phyloP scores from a whole-genome alignment of 2,329 filamentous ascomycete species.

The Exophiala dermatitidis region DNA sequence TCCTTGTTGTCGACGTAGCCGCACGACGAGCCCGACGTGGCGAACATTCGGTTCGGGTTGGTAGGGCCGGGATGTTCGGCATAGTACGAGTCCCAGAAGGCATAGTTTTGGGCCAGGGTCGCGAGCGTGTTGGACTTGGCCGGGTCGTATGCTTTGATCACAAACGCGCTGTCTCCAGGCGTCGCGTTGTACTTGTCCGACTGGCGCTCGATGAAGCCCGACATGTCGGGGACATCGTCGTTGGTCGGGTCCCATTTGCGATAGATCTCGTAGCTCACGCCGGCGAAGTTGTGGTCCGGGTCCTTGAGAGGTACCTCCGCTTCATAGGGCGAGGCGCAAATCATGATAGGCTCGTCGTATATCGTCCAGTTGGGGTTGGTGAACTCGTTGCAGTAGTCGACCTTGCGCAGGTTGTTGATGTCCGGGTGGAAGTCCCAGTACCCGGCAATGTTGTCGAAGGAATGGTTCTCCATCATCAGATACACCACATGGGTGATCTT shows the following conservation, averaged over 20 bases:
- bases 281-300: slow-evolving; percentile 20
- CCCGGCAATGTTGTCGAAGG: slow-evolving; percentile 18
- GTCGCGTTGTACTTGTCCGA: slow-evolving; percentile 19
- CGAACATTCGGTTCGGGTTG: slow-evolving; percentile 16
- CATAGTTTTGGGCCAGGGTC: slow-evolving; percentile 17
- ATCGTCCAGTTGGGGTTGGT: slow-evolving; percentile 22
- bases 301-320: slow-evolving; percentile 14
- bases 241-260: slow-evolving; percentile 18
- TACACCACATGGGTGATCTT: slow-evolving; percentile 19
- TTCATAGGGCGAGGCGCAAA: slow-evolving; percentile 15
- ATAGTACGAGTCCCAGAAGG: slow-evolving; percentile 17
- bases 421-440: slow-evolving; percentile 19
- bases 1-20: slow-evolving; percentile 17
- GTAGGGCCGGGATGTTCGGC: slow-evolving; percentile 19
- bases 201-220: slow-evolving; percentile 19
- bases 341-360: slow-evolving; percentile 17
- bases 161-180: slow-evolving; percentile 16
- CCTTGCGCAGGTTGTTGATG: slow-evolving; percentile 15
- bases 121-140: slow-evolving; percentile 6
- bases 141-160: slow-evolving; percentile 18
- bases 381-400: slow-evolving; percentile 16
- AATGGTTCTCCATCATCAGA: slow-evolving; percentile 18
- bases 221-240: slow-evolving; percentile 16
- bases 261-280: slow-evolving; percentile 19
- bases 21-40: slow-evolving; percentile 13